Evolutionary conservation across 108 stramenopile genomes (phyloP).

Genomic region (Nannochloropsis salina): DNA sequence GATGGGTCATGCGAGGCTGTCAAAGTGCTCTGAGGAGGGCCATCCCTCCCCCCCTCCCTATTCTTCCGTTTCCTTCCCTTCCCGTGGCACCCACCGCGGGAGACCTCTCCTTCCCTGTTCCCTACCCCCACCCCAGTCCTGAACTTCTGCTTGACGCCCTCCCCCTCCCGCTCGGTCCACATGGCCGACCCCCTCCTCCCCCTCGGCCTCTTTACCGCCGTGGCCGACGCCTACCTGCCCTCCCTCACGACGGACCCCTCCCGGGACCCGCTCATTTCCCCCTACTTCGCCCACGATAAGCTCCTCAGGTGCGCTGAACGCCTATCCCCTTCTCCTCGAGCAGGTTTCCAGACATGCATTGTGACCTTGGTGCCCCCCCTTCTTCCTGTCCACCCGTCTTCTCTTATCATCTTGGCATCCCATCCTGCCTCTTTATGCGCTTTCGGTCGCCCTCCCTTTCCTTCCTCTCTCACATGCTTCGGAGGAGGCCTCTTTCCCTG

Average conservation of each 20-base stretch:
- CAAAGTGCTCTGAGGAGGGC: neutral
- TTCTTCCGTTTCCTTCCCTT: neutral
- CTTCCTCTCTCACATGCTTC: no score
- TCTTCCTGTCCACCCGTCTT: neutral
- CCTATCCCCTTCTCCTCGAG: neutral
- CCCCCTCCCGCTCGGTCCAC: constrained; percentile 29
- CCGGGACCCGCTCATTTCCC: neutral
- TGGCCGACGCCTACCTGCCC: constrained; percentile 26
- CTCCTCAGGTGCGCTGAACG: neutral
- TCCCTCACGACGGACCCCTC: neutral
- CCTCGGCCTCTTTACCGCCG: neutral
- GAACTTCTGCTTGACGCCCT: constrained; percentile 18
- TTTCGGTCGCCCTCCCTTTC: neutral
- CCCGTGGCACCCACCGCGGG: no score
- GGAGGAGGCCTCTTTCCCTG: no score
- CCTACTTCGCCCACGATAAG: constrained; percentile 20
- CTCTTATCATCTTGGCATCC: neutral
- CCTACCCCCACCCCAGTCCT: neutral
- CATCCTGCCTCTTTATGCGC: neutral
- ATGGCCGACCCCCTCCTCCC: constrained; percentile 30
- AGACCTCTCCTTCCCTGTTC: no score
- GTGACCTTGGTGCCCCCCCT: neutral
- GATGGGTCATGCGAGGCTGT: neutral
- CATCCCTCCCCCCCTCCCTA: neutral
- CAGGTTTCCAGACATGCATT: neutral